Evolutionary conservation across 2,329 filamentous ascomycete species (phyloP).

Genomic region (Clarireedia homoeocarpa): DNA sequence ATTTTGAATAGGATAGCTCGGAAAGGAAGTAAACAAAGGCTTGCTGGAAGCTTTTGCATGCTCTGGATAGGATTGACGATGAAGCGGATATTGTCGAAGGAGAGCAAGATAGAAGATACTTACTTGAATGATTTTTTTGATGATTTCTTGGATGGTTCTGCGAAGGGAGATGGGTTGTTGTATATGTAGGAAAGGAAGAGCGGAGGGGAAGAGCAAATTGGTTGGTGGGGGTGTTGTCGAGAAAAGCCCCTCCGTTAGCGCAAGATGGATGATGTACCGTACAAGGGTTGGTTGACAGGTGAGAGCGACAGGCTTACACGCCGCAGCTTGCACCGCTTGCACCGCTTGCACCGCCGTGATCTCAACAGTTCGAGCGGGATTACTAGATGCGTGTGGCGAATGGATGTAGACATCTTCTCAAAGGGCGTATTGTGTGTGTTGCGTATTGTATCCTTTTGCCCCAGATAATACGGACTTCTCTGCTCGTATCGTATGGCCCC

Average conservation of each 20-base stretch:
- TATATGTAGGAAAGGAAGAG: constrained; percentile 16
- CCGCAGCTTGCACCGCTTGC: background rate
- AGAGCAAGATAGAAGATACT: constrained; percentile 8
- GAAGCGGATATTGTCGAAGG: background rate
- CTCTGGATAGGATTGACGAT: background rate
- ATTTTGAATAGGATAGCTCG: constrained; percentile 10
- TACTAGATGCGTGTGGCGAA: too few species aligned
- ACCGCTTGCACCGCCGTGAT: too few species aligned
- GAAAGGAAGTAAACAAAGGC: constrained; percentile 2
- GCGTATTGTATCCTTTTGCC: too few species aligned
- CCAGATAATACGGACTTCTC: too few species aligned
- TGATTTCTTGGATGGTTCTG: constrained; percentile 8
- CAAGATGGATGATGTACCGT: background rate
- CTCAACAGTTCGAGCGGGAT: too few species aligned
- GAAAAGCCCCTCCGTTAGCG: constrained; percentile 10
- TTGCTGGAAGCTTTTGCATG: background rate
- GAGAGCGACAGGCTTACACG: background rate
- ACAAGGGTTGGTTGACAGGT: background rate
- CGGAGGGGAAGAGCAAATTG: constrained; percentile 7
- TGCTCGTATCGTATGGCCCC: too few species aligned
- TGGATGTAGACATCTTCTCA: too few species aligned
- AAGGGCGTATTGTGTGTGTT: too few species aligned
- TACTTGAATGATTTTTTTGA: constrained; percentile 14
- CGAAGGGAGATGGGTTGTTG: constrained; percentile 2
- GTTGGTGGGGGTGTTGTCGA: constrained; percentile 13